phyloP scores from a whole-genome alignment of 805 yeast species.

The Middelhovenomyces tepae region DNA sequence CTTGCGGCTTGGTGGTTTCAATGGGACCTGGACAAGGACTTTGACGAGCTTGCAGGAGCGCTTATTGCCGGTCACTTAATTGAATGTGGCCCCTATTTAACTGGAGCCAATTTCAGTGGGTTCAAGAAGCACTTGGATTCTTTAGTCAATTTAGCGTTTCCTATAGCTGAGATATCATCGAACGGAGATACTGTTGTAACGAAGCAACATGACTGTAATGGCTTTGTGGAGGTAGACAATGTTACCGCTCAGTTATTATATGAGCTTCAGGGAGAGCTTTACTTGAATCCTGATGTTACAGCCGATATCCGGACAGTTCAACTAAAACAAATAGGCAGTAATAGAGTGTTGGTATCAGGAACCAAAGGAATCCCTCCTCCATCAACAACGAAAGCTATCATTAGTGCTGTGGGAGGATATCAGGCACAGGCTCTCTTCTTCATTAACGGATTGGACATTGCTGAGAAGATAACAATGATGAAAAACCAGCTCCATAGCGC shows the following conservation, averaged over 20 bases:
- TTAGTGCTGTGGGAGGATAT: no score
- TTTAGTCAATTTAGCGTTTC: constrained; percentile 16
- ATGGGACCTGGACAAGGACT: constrained; percentile 15
- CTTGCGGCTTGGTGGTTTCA: constrained; percentile 20
- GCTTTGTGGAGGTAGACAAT: constrained; percentile 16
- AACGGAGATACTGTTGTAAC: constrained; percentile 18
- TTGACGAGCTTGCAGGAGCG: constrained; percentile 18
- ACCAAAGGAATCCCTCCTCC: no score
- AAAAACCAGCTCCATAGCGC: no score
- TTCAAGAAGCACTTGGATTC: constrained; percentile 13
- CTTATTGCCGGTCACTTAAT: constrained; percentile 20
- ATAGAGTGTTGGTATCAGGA: no score
- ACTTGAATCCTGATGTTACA: constrained; percentile 19
- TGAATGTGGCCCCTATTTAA: constrained; percentile 18
- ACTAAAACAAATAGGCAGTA: constrained; percentile 7
- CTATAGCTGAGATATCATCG: constrained; percentile 17
- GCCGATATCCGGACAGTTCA: constrained; percentile 13
- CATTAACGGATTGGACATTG: no score
- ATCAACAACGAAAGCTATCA: no score
- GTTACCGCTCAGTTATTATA: constrained; percentile 17
- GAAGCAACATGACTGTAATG: constrained; percentile 16
- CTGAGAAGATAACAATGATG: no score
- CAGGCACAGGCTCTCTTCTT: no score
- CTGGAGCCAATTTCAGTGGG: constrained; percentile 20
- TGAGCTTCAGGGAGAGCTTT: constrained; percentile 22